A percentile compares a stretch with the other conserved stretches of the same genome.
Conservation (phyloP, 2,329 filamentous ascomycete genomes). For the Claviceps sp. region DNA sequence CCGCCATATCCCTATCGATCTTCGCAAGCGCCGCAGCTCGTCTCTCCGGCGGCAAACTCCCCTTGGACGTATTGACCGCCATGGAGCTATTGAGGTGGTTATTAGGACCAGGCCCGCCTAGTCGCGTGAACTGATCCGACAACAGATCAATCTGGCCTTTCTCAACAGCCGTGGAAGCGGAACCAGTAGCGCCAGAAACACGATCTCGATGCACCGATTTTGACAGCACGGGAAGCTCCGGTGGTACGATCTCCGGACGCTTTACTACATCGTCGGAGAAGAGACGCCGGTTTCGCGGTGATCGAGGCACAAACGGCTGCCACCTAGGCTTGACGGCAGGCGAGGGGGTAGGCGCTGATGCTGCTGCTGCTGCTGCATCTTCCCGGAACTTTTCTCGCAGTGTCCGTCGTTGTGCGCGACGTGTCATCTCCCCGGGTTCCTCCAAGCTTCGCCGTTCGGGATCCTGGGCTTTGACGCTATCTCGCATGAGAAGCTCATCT, state of each 20-base stretch:
- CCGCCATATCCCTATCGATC: conserved; percentile 39
- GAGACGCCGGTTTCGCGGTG: conserved; percentile 24
- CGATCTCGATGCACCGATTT: conserved; percentile 11
- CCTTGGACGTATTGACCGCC: conserved; percentile 27
- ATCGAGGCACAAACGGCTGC: conserved; percentile 29
- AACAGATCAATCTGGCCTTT: conserved; percentile 30
- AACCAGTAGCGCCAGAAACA: background rate
- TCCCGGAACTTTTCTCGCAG: conserved; percentile 23
- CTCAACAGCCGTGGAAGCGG: conserved; percentile 10
- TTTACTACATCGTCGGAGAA: conserved; percentile 21
- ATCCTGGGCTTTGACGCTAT: background rate
- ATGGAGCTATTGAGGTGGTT: conserved; percentile 14
- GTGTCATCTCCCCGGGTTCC: conserved; percentile 6
- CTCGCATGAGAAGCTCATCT: conserved; percentile 6
- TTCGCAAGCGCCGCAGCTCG: conserved; percentile 40
- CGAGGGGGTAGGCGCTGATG: too few species aligned
- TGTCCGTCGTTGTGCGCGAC: conserved; percentile 12
- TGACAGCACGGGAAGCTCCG: conserved; percentile 16
- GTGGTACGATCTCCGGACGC: conserved; percentile 13
- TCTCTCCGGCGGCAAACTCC: conserved; percentile 35
- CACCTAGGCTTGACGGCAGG: conserved; percentile 18
- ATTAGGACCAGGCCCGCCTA: conserved; percentile 26
- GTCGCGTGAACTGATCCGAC: conserved; percentile 29
- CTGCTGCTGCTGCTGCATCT: conserved; percentile 9
- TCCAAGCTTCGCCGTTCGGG: conserved; percentile 3